Evolutionary conservation across 306 rosid species (phyloP), one percentile per base, ranked within the genome.

Genomic region (Senna tora): DNA sequence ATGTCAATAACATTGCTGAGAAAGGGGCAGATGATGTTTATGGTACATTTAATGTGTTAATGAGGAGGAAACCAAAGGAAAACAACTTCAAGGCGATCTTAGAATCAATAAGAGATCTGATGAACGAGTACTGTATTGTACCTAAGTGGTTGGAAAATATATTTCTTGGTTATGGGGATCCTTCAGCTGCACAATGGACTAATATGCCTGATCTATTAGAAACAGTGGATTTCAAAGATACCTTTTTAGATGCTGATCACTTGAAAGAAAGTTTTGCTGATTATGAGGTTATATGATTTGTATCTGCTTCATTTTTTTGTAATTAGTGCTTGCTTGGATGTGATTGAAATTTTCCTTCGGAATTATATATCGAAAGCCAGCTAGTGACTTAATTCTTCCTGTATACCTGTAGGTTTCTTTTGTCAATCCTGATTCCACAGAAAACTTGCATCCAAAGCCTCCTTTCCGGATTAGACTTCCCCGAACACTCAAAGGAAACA

Each of bases 1-100:
- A 94, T 80, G 99, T 89, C 68, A 85, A 76, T 76, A 87, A 86
- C 76, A 94, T 88, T 77, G 99, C 99, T 22, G 92, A 92, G 77
- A 88, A 85, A 79, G 97, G 97, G 46, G 64, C 82, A 69, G 99
- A 91, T 20, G 99, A 94, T 91, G 97, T 89, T 69, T 94, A 94
- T 75, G 92, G 97, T 77, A 77, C 99, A 33, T 94, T 94, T 77
- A 88, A 94, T 78, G 77, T 94, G 73, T 81, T 94, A 83, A 86
- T 91, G 95, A 87, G 99, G 84, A 94, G 99, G 85, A 94, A 91
- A 79, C 99, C 99, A 10, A 94, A 94, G 81, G 99, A 94, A 82
- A 94, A 94, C 83, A 94, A 94, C 71, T 94, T 94, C 72, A 94
- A 94, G 86, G 99, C 99, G 62, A 94, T 94, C 80, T 83, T 94